A percentile compares a stretch with the other conserved stretches of the same genome.
These are phyloP conservation scores for Gastrolobium villosum DNA, from an alignment of 306 rosid genomes.

Conservation along the genomic window DNA sequence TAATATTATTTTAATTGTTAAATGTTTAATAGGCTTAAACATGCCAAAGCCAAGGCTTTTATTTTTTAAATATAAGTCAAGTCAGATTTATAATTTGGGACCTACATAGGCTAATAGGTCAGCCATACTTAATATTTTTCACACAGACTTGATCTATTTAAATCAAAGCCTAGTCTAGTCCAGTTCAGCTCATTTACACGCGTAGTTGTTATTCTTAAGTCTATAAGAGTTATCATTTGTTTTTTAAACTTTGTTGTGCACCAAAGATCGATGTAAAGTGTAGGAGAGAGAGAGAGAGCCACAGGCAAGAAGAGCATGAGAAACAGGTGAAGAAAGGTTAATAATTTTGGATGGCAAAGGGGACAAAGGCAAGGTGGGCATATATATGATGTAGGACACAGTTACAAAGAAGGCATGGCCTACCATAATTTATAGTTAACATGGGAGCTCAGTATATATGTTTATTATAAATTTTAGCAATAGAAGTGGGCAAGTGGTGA, in stretches of 20 bases:
- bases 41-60: too few relatives aligned
- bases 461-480: background rate
- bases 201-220: background rate
- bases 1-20: too few relatives aligned
- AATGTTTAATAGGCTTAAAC: too few relatives aligned
- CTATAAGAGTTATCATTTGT: background rate
- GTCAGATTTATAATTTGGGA: too few relatives aligned
- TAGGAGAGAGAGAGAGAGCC: background rate
- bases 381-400: conserved; percentile 13
- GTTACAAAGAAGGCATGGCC: conserved; percentile 14
- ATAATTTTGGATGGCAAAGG: conserved; percentile 13
- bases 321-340: background rate
- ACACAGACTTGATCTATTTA: too few relatives aligned
- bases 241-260: background rate
- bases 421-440: conserved; percentile 1
- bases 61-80: too few relatives aligned
- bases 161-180: too few relatives aligned
- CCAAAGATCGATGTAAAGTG: background rate
- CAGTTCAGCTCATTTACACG: too few relatives aligned
- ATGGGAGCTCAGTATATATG: background rate
- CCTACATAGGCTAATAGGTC: too few relatives aligned
- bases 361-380: conserved; percentile 24
- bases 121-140: too few relatives aligned
- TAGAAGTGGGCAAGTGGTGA: background rate
- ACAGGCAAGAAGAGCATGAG: background rate